A percentile compares a stretch with the other conserved stretches of the same genome.
These are phyloP conservation scores for Huntiella bhutanensis DNA, from an alignment of 2,329 filamentous ascomycete genomes.

Conservation along the genomic window DNA sequence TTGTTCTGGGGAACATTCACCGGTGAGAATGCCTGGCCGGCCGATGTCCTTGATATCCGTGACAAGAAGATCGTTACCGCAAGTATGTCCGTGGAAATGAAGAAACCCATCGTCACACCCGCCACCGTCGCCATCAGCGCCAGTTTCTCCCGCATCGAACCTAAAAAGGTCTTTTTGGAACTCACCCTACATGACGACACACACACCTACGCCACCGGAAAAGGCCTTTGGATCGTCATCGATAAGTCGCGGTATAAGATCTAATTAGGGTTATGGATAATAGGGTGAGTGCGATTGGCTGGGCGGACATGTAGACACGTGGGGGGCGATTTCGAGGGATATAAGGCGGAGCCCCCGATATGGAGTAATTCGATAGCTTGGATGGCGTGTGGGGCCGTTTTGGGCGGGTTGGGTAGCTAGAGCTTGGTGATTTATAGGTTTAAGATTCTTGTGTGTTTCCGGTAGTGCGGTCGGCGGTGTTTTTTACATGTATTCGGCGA, in stretches of 20 bases:
- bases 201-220: conserved; percentile 1
- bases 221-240: conserved; percentile 8
- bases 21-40: not conserved
- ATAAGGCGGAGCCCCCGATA: too few species aligned
- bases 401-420: too few species aligned
- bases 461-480: too few species aligned
- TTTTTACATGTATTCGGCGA: too few species aligned
- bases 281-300: too few species aligned
- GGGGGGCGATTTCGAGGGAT: too few species aligned
- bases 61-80: conserved; percentile 11
- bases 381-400: too few species aligned
- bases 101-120: conserved; percentile 12
- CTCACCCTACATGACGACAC: conserved; percentile 11
- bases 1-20: not conserved
- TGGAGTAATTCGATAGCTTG: too few species aligned
- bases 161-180: conserved; percentile 12
- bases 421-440: too few species aligned
- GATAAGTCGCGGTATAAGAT: conserved; percentile 1
- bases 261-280: not conserved
- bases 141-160: conserved; percentile 11
- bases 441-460: too few species aligned
- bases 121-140: conserved; percentile 13
- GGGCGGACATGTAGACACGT: too few species aligned
- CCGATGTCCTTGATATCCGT: conserved; percentile 4
- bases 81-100: conserved; percentile 12